Evolutionary conservation across 108 stramenopile genomes (phyloP), one percentile per base, ranked within the genome.

Genomic region (Fragilariopsis cylindrus): DNA sequence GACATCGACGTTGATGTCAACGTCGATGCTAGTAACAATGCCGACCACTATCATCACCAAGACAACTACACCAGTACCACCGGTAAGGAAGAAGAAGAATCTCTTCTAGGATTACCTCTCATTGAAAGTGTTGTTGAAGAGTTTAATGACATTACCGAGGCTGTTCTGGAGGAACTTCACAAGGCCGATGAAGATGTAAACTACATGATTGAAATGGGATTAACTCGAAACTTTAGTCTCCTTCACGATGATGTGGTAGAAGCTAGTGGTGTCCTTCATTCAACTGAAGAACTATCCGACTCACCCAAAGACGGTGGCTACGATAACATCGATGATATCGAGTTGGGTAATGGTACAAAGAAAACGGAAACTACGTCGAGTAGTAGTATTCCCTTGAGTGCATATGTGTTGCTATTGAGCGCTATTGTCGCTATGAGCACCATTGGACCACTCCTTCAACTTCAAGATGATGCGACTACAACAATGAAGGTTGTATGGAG

Each of bases 401-500:
- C 81, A 30, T 91, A 88, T 60, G 42, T 85, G n/a, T 58, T 81
- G 7, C 71, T 91, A 16, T 62, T 79, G 0, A 41, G 58, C 9
- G 86, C 86, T 3, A 75, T 91, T 3, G 48, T 91, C 30, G 81
- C 86, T n/a, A 54, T 88, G 3, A 76, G 82, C n/a, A 70, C 81
- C 16, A 72, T 85, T 53, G 88, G 87, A n/a, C 84, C 86, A 1
- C 67, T 85, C 18, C 70, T 89, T 0, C 69, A 83, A 42, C 67
- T 88, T 41, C 85, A 89, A 82, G 77, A 64, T 8, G 77, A 71
- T 47, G 86, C 87, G 0, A 63, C 79, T 12, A 49, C 81, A 0
- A 65, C 65, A 40, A 81, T 89, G 78, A 91, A 91, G 60, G 55
- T 85, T 49, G 76, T 78, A 16, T 91, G 90, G 90, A 53, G 86